phyloP scores from a whole-genome alignment of 495 filamentous ascomycete species.

The Hypomontagnella submonticulosa region DNA sequence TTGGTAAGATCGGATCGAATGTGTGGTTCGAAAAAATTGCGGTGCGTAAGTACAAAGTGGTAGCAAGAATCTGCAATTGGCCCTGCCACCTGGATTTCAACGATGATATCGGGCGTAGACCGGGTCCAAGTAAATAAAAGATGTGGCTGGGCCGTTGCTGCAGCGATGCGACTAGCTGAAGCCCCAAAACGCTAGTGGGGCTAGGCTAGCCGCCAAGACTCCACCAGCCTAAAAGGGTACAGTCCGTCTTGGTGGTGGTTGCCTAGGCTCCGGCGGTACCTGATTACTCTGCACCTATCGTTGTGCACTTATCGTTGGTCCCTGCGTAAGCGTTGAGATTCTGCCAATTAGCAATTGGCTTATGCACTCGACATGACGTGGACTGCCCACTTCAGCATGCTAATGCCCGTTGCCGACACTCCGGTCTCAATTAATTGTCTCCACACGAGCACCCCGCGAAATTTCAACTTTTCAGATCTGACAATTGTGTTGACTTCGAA shows the following conservation, averaged over 20 bases:
- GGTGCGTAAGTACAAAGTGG: constrained; percentile 19
- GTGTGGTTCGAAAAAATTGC: constrained; percentile 19
- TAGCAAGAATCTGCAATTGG: constrained; percentile 41
- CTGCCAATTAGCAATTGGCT: constrained; percentile 16
- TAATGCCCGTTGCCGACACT: constrained; percentile 25
- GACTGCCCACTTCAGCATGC: constrained; percentile 21
- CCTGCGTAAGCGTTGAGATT: constrained; percentile 24
- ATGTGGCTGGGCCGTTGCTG: constrained; percentile 51
- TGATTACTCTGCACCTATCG: background rate
- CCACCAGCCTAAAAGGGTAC: constrained; percentile 26
- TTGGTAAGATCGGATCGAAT: constrained; percentile 32
- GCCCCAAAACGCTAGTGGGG: constrained; percentile 19
- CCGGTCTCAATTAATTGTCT: constrained; percentile 12
- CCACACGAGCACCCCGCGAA: constrained; percentile 18
- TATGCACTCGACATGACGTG: constrained; percentile 34
- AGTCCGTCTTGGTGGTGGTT: constrained; percentile 21
- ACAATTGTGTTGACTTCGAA: background rate
- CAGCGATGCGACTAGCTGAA: constrained; percentile 36
- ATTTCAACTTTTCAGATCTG: constrained; percentile 1
- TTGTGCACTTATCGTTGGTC: constrained; percentile 2
- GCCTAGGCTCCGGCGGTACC: constrained; percentile 18
- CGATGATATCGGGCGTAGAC: constrained; percentile 29
- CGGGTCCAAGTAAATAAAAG: constrained; percentile 48
- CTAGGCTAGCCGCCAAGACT: constrained; percentile 31
- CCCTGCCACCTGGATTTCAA: constrained; percentile 40